Percentiles rank a stretch among this genome's conserved stretches.
Conservation (phyloP, 2,329 filamentous ascomycete genomes). For the Cordyceps cateniannulata region DNA sequence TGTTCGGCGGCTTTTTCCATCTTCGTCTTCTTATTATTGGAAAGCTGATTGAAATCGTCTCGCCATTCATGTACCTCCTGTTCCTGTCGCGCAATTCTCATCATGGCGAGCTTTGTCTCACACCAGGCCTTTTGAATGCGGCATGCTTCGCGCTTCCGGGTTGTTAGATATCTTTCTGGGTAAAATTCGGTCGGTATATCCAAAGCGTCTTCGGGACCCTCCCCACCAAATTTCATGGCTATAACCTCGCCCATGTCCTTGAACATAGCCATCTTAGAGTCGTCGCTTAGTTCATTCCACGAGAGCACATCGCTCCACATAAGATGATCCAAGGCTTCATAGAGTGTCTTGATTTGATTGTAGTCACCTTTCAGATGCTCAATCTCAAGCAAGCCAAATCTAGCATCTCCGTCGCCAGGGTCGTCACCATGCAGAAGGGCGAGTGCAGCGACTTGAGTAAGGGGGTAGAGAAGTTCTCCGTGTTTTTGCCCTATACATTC, state of each 20-base stretch:
- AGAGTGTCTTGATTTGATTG: slow-evolving; percentile 10
- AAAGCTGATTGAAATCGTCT: slow-evolving; percentile 21
- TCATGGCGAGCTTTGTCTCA: slow-evolving; percentile 24
- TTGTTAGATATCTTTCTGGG: slow-evolving; percentile 45
- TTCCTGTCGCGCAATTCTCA: slow-evolving; percentile 20
- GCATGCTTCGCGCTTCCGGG: slow-evolving; percentile 38
- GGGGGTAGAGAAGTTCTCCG: slow-evolving; percentile 21
- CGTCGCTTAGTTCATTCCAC: slow-evolving; percentile 28
- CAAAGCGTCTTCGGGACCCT: slow-evolving; percentile 36
- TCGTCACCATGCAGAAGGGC: slow-evolving; percentile 24
- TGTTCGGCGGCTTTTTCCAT: slow-evolving; percentile 25
- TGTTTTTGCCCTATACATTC: slow-evolving; percentile 31
- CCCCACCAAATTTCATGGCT: slow-evolving; percentile 37
- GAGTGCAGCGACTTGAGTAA: slow-evolving; percentile 28
- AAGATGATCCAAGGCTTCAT: slow-evolving; percentile 40
- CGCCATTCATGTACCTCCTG: slow-evolving; percentile 22
- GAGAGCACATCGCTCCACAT: slow-evolving; percentile 40
- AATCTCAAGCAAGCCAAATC: slow-evolving; percentile 38
- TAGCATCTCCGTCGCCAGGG: slow-evolving; percentile 27
- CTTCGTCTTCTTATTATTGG: slow-evolving; percentile 24
- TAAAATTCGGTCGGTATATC: slow-evolving; percentile 48
- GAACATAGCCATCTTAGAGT: slow-evolving; percentile 36
- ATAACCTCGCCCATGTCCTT: slow-evolving; percentile 44
- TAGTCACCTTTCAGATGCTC: slow-evolving; percentile 24
- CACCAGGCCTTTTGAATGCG: slow-evolving; percentile 35